Base-by-base conservation (phyloP, 202 grass and related monocot species). In the Miscanthus sacchariflorus region DNA sequence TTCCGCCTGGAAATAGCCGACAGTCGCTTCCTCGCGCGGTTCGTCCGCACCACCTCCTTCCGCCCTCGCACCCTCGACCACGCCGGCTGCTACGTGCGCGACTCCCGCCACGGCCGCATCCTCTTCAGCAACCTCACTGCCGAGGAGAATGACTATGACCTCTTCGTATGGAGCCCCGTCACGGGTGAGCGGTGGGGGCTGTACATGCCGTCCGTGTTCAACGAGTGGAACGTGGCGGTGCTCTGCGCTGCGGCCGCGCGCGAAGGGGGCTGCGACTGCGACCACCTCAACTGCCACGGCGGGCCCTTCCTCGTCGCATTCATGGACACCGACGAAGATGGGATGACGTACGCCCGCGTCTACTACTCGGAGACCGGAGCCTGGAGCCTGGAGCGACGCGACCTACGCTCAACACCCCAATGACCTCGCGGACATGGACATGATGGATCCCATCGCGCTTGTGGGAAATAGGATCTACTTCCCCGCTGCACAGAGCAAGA, bases 41-140 rank as follows among this genome's bases (percentile, higher is more conserved):
- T 83, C 81, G 68, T 61, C 70, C 36, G 19, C 81, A 72, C 81
- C 81, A 27, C 48, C 68, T 19, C 68, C 68, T 83, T 83, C 49
- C 68, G 81, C 69, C 81, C 80, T 9, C 48, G 68, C 7, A 11
- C 48, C 48, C 48, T 39, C 81, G 52, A 79, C 56, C 56, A 83
- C 38, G 5, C 5, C 36, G 13, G 58, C 52, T 30, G 50, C 36
- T 8, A 18, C 81, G 70, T 5, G 50, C 36, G 15, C 50, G 70
- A 27, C 33, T 14, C 52, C 38, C 69, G 68, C 81, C 81, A 83
- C 54, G 70, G 81, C 5, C 81, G 81, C 81, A n/a, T 83, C 23
- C 70, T 83, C 70, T 8, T 63, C 81, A 4, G 2, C 70, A 21
- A 36, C 50, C 0, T 0, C 9, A 13, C 8, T 24, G 0, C 0